Conservation (phyloP, 768 basidiomycete genomes). For the Amanita molliuscula region DNA sequence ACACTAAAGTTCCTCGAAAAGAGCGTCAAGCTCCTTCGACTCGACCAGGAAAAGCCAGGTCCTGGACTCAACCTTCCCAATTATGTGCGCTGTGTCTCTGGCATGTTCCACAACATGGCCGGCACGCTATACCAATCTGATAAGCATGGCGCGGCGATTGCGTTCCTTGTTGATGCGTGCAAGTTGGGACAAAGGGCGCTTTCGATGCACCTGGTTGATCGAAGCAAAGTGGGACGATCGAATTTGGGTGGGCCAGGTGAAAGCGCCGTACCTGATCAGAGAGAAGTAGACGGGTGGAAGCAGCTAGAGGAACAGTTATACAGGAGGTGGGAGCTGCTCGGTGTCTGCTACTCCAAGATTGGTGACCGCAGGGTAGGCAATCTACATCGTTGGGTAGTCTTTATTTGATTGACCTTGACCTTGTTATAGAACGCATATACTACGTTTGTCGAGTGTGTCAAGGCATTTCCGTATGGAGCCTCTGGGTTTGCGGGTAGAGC, state of each 20-base stretch:
- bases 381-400: constrained; percentile 6
- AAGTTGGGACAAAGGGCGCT: constrained; percentile 35
- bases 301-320: constrained; percentile 57
- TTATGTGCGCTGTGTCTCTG: constrained; percentile 59
- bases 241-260: neutral
- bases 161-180: constrained; percentile 59
- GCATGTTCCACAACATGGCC: constrained; percentile 60
- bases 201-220: constrained; percentile 17
- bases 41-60: constrained; percentile 9
- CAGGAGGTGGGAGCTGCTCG: constrained; percentile 75
- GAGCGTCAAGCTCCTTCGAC: constrained; percentile 24
- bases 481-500: constrained; percentile 28
- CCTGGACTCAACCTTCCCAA: constrained; percentile 29
- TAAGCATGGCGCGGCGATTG: constrained; percentile 50
- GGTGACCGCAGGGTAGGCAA: constrained; percentile 60
- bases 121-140: constrained; percentile 60
- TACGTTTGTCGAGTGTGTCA: constrained; percentile 41
- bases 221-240: constrained; percentile 3
- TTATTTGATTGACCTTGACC: neutral
- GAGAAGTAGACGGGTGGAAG: constrained; percentile 35
- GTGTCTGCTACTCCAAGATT: constrained; percentile 66
- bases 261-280: constrained; percentile 12
- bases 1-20: constrained; percentile 38
- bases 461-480: constrained; percentile 39
- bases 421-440: constrained; percentile 45